Percentiles rank a stretch among this genome's conserved stretches.
These are phyloP conservation scores for Ampelocalamus luodianensis DNA, from an alignment of 176 grass and related monocot species.

Conservation along the genomic window DNA sequence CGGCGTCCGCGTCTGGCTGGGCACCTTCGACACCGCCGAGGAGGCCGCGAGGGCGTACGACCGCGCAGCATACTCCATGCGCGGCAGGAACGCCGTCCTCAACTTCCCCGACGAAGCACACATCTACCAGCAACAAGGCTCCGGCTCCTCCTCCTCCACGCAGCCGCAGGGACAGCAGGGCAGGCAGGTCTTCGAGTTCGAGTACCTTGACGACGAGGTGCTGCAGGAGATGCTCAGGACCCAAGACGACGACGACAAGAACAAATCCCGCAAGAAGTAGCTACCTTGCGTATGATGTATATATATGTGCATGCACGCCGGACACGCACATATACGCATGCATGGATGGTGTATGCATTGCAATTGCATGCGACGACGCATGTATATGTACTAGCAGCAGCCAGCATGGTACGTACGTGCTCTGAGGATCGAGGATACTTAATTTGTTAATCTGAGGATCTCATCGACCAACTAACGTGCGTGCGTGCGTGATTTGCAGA, in stretches of 20 bases:
- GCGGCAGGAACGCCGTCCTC: slow-evolving; percentile 72
- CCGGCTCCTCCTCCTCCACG: slow-evolving; percentile 25
- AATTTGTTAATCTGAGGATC: too few relatives aligned
- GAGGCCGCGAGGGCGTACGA: slow-evolving; percentile 85
- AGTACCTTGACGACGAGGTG: slow-evolving; percentile 64
- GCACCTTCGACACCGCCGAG: slow-evolving; percentile 94
- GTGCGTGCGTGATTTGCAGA: too few relatives aligned
- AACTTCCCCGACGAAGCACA: slow-evolving; percentile 75
- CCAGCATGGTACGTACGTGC: too few relatives aligned
- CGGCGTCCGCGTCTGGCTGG: slow-evolving; percentile 81
- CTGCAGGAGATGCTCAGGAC: slow-evolving; percentile 62
- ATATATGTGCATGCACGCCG: too few relatives aligned
- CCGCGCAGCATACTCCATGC: slow-evolving; percentile 77
- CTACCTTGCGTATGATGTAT: too few relatives aligned
- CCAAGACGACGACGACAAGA: not conserved
- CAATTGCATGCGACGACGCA: too few relatives aligned
- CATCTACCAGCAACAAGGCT: slow-evolving; percentile 21
- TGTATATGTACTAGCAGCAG: too few relatives aligned
- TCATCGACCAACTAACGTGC: too few relatives aligned
- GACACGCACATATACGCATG: too few relatives aligned
- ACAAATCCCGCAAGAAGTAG: not conserved
- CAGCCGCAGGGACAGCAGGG: not conserved
- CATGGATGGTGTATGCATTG: too few relatives aligned
- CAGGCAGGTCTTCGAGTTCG: slow-evolving; percentile 66
- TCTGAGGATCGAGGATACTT: too few relatives aligned